Conservation (phyloP, 2,329 filamentous ascomycete genomes). For the Botrytis squamosa region DNA sequence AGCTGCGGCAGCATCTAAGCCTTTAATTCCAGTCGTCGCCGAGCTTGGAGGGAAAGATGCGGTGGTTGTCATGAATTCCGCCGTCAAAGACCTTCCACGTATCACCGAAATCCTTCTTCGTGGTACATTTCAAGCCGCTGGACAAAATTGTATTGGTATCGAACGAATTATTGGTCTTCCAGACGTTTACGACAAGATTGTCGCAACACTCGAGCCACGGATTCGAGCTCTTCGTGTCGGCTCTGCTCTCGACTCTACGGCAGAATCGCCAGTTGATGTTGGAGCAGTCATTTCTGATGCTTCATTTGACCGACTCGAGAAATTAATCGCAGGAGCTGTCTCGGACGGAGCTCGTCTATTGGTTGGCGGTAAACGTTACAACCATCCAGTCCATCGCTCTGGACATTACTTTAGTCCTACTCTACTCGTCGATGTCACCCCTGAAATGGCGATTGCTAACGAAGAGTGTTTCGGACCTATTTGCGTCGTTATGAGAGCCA, state of each 20-base stretch:
- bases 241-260: slow-evolving; percentile 54
- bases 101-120: slow-evolving; percentile 83
- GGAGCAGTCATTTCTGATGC: slow-evolving; percentile 85
- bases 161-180: slow-evolving; percentile 86
- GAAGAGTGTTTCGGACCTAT: slow-evolving; percentile 92
- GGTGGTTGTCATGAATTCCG: slow-evolving; percentile 81
- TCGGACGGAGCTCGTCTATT: slow-evolving; percentile 75
- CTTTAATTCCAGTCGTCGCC: slow-evolving; percentile 82
- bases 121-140: slow-evolving; percentile 90
- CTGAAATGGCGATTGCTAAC: slow-evolving; percentile 81
- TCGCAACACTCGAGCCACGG: slow-evolving; percentile 68
- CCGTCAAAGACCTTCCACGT: slow-evolving; percentile 59
- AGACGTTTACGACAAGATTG: slow-evolving; percentile 69
- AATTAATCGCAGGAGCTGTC: slow-evolving; percentile 75
- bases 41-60: slow-evolving; percentile 96
- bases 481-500: slow-evolving; percentile 79
- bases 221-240: slow-evolving; percentile 76
- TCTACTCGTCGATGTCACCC: slow-evolving; percentile 83
- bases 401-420: slow-evolving; percentile 95
- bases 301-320: slow-evolving; percentile 73
- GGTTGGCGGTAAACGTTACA: slow-evolving; percentile 70
- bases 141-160: slow-evolving; percentile 97
- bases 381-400: slow-evolving; percentile 69
- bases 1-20: slow-evolving; percentile 78
- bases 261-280: slow-evolving; percentile 64